Conservation (phyloP, 768 basidiomycete genomes). For the Lanmaoa rubissima region DNA sequence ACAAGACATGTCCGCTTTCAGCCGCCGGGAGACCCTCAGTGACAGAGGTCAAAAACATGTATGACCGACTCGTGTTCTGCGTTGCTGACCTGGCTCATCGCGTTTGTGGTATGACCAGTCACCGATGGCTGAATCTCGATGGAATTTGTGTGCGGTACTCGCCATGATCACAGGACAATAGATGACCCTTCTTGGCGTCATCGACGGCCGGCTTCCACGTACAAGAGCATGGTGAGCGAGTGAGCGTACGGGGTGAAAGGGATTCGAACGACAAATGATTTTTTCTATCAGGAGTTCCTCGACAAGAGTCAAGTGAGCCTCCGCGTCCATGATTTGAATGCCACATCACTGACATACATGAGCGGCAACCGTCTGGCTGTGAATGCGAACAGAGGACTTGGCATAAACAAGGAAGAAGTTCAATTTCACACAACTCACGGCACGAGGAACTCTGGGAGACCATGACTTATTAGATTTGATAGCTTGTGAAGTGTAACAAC, state of each 20-base stretch:
- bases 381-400: no score
- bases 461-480: no score
- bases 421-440: no score
- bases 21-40: neutral
- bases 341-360: no score
- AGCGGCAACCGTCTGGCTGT: no score
- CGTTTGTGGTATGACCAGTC: neutral
- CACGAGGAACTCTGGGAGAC: no score
- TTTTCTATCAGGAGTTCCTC: slow-evolving; percentile 3
- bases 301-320: neutral
- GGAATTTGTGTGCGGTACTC: neutral
- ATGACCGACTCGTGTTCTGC: neutral
- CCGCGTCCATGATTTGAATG: no score
- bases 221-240: slow-evolving; percentile 5
- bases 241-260: neutral
- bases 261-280: neutral
- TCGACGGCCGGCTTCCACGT: neutral
- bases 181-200: neutral
- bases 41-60: slow-evolving; percentile 5
- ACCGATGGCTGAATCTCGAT: neutral
- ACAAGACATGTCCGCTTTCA: slow-evolving; percentile 5
- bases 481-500: no score
- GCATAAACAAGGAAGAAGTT: no score
- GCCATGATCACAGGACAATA: neutral
- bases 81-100: neutral